Conservation (phyloP, 192 early-diverging fungal species). For the Funneliformis geosporum region DNA sequence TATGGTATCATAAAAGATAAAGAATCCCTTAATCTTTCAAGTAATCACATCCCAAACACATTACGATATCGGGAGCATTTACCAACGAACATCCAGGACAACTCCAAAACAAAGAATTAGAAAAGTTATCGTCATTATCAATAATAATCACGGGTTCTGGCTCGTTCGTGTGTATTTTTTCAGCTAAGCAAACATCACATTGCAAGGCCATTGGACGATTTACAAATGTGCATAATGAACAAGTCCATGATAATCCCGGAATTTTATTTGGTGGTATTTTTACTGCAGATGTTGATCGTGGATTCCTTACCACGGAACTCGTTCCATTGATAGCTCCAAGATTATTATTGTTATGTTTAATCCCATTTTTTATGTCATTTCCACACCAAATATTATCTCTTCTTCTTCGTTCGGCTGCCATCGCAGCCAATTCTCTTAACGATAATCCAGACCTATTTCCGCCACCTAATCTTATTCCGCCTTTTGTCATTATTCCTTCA, state of each 20-base stretch:
- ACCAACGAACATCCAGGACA: slow-evolving; percentile 20
- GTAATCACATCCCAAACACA: slow-evolving; percentile 33
- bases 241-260: slow-evolving; percentile 47
- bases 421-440: slow-evolving; percentile 62
- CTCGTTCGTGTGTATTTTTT: slow-evolving; percentile 26
- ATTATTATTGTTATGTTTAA: too few species aligned
- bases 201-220: slow-evolving; percentile 47
- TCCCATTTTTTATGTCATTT: slow-evolving; percentile 30
- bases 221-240: slow-evolving; percentile 58
- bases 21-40: not conserved
- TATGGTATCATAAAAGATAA: not conserved
- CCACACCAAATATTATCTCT: slow-evolving; percentile 73
- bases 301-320: not conserved
- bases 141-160: not conserved
- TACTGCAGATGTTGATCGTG: not conserved
- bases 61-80: slow-evolving; percentile 7
- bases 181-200: slow-evolving; percentile 49
- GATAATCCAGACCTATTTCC: slow-evolving; percentile 30
- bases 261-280: slow-evolving; percentile 5
- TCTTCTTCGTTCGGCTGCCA: slow-evolving; percentile 67
- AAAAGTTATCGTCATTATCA: not conserved
- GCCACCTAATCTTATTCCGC: slow-evolving; percentile 52
- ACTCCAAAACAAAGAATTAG: not conserved
- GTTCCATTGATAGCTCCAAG: slow-evolving; percentile 2
- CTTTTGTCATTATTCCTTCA: slow-evolving; percentile 60